Base-by-base conservation (phyloP, 805 yeast species). In the Nakazawaea ernobii region DNA sequence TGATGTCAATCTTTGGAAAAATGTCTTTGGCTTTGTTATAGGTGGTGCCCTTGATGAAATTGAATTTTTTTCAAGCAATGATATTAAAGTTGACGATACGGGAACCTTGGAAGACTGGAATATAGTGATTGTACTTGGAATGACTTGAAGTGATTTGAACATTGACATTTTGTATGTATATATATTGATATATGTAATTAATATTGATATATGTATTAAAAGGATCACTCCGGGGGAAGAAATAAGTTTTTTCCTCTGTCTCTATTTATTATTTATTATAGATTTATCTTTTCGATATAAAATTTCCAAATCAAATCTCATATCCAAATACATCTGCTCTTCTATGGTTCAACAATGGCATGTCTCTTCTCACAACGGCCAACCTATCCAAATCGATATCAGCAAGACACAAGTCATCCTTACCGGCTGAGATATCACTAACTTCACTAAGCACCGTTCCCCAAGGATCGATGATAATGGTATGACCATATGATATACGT, bases 381-480 rank as follows among this genome's bases (percentile, higher is more conserved):
- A 86, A 59, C 6, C 62, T 55, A 0, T 68, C 74, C 30, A 74
- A 59, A 53, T 86, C 88, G 29, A 90, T 67, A 48, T 87, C 94
- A 0, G 91, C 95, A 8, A 73, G 63, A 38, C 82, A 73, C 11
- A 82, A 51, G 10, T 66, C 67, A 15, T 66, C 69, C 7, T 60
- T 65, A 13, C 65, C 62, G 8, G 53, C 46, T 29, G 59, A 61
- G 9, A 69, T 59, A 53, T 75, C 81, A 17, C 77, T 66, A 27
- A 74, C 72, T 50, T 80, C 77, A 1, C 87, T 84, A 4, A 92
- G 51, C 1, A 89, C 71, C 0, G 78, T 72, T 0, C 98, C 99
- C 89, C 95, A 87, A 0, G 99, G 98, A 54, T 86, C 92, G n/a
- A 92, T 76, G 4, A 90, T 81, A 52, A 90, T 69, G 0, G 95